phyloP scores from a whole-genome alignment of 2,329 filamentous ascomycete species.

The Alternaria metachromatica region DNA sequence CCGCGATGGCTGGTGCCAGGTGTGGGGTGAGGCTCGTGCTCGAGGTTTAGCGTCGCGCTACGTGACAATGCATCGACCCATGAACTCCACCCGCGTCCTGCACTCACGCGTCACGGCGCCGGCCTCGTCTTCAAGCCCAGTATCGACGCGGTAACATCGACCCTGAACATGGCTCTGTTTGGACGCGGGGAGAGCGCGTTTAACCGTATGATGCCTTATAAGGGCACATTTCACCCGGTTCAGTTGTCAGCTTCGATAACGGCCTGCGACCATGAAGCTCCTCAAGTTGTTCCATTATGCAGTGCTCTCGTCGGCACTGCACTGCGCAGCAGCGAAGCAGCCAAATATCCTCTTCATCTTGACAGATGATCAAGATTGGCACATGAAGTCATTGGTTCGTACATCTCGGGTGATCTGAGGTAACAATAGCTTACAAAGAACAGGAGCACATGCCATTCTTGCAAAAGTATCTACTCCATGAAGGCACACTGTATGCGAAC shows the following conservation, averaged over 20 bases:
- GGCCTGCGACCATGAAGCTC: background rate
- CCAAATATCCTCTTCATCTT: conserved; percentile 69
- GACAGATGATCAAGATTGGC: conserved; percentile 70
- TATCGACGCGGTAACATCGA: background rate
- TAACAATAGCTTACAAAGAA: background rate
- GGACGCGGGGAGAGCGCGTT: background rate
- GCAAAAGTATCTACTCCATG: background rate
- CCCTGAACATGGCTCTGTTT: background rate
- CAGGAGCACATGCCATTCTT: background rate
- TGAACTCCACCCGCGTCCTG: background rate
- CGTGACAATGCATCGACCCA: background rate
- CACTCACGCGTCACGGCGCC: background rate
- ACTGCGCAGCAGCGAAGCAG: background rate
- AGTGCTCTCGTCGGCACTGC: background rate
- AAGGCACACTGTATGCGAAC: background rate
- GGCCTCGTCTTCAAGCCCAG: background rate
- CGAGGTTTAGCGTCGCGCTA: background rate
- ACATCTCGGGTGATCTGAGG: background rate
- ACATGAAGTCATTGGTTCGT: conserved; percentile 28
- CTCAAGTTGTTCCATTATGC: background rate
- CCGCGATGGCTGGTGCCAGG: background rate
- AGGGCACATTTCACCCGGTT: background rate
- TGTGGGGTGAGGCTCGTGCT: background rate
- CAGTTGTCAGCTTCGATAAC: background rate
- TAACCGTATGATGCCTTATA: background rate